Base-by-base conservation (phyloP, 23 red algal genomes). In the Cyanidiococcus yangmingshanensis region DNA sequence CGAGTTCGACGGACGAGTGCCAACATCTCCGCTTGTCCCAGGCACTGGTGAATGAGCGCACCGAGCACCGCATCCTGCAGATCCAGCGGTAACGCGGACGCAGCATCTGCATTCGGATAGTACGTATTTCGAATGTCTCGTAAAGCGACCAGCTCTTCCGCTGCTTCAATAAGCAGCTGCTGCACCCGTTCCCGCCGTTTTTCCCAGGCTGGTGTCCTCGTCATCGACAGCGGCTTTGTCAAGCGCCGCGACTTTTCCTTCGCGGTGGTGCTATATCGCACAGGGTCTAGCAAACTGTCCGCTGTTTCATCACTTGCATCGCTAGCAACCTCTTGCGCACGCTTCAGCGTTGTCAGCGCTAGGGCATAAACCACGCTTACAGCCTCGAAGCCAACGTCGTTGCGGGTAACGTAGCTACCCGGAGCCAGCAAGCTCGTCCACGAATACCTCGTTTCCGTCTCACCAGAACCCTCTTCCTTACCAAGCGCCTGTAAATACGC, bases 21-120 rank as follows among this genome's bases (percentile, higher is more conserved):
- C n/a, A 90, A 82, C 0, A 7, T 68, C 58, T 79, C 39, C n/a
- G 88, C 81, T 16, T 38, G 41, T 45, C 26, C 59, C 40, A 78
- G 74, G 32, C 74, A 86, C 50, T 77, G 67, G 63, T 76, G 76
- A 2, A 90, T 76, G 33, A 90, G 82, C 45, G 79, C 77, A 2
- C 45, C 77, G n/a, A 85, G 85, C 77, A 77, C 84, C 39, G 37
- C 51, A 32, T 83, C 35, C 1, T 82, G 80, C 54, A 90, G 67
- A 58, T 90, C 88, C 27, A 35, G 3, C 7, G 63, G 63, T 3
- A 71, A 29, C n/a, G n/a, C n/a, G 45, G 45, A 54, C 27, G 32
- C 21, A 7, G 63, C 63, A 3, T 71, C n/a, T 71, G 7, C 63
- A 25, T 25, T 32, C 16, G 63, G 21, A 29, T 32, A 71, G 27